Evolutionary conservation across 257 asterid species (phyloP), one percentile per base, ranked within the genome.

Genomic region (Pogostemon cablin): DNA sequence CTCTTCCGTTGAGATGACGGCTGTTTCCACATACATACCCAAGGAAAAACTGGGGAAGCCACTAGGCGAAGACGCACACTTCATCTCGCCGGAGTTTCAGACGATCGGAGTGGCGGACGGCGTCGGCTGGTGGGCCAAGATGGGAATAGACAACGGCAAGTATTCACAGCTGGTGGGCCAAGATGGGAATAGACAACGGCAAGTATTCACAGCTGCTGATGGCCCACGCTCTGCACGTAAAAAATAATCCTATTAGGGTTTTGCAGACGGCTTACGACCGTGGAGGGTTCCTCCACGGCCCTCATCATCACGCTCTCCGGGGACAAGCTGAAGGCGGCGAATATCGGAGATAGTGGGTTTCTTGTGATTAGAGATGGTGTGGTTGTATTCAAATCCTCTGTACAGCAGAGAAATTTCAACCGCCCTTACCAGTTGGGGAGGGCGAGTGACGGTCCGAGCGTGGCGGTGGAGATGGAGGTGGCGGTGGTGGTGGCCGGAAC

Each of bases 401-500:
- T 2, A 12, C 70, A 63, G 46, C 76, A 63, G 55, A n/a, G 15
- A 35, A 0, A 11, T 0, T 72, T 72, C 77, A 72, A 72, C 66
- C 0, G 0, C 1, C 77, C 77, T 3, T 64, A 42, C 9, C 76
- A 72, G 46, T 64, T 72, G 4, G 37, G 48, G 38, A 1, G 1
- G 5, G 6, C 57, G 44, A 8, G 32, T 32, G 37, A 25, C n/a
- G n/a, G n/a, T n/a, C n/a, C n/a, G 71, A 6, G 7, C 4, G 40
- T 7, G 10, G 88, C 86, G 0, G 62, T 55, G 66, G 77, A 72
- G 68, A 32, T 72, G 50, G 32, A 9, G 55, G 50, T 79, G 40
- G 70, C 7, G 1, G 37, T 85, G 3, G 37, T 87, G 0, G 69
- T 85, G 0, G 79, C 61, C 2, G 93, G 75, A 7, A 85, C 88